A percentile compares a stretch with the other conserved stretches of the same genome.
Evolutionary conservation across 2,329 filamentous ascomycete genomes (phyloP).

Genomic region (Graphium sp.): DNA sequence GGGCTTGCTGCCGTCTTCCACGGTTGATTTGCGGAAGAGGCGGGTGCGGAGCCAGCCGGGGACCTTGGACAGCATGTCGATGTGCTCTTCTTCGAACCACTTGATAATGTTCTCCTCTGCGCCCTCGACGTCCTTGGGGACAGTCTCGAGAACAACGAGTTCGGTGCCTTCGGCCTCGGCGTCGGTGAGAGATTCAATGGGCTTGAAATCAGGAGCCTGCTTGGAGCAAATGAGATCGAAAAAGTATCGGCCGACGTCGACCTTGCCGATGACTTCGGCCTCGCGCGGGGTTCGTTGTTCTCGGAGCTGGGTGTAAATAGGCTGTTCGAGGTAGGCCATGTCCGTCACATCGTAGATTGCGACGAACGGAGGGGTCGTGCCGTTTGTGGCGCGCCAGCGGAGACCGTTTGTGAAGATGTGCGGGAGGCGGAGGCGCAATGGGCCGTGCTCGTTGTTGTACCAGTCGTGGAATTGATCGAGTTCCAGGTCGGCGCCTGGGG

Average conservation of each 20-base stretch:
- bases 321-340: constrained; percentile 52
- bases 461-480: constrained; percentile 68
- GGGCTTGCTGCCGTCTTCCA: constrained; percentile 35
- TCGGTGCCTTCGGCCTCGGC: constrained; percentile 41
- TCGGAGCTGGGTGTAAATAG: constrained; percentile 52
- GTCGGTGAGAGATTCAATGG: constrained; percentile 42
- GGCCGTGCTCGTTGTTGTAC: constrained; percentile 91
- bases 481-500: constrained; percentile 50
- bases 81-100: constrained; percentile 66
- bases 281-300: constrained; percentile 36
- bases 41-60: constrained; percentile 67
- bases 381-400: constrained; percentile 56
- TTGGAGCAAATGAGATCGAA: constrained; percentile 48
- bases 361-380: constrained; percentile 49
- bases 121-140: constrained; percentile 27
- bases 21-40: constrained; percentile 47
- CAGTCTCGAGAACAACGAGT: constrained; percentile 44
- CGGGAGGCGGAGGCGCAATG: constrained; percentile 58
- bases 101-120: constrained; percentile 37
- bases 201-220: constrained; percentile 37
- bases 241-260: constrained; percentile 51
- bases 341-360: constrained; percentile 69
- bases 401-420: constrained; percentile 63
- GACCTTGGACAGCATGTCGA: constrained; percentile 52
- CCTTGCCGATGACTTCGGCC: constrained; percentile 33